Percentiles rank a stretch among this genome's conserved stretches.
Conservation (phyloP, 345 rosid species). For the Aurinia saxatilis region DNA sequence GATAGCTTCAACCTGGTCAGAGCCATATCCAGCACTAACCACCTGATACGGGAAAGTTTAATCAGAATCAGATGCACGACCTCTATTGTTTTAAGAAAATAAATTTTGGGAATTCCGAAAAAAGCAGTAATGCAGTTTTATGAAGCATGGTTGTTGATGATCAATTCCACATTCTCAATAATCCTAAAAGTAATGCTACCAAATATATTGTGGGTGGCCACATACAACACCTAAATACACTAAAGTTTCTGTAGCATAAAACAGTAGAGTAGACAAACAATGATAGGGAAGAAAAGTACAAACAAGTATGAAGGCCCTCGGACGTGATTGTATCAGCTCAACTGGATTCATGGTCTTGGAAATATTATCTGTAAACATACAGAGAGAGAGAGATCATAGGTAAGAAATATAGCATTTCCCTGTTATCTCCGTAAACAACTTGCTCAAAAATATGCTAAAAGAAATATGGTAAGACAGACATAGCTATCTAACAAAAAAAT, state of each 20-base stretch:
- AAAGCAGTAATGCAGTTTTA: not conserved
- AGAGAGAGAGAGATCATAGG: slow-evolving; percentile 1
- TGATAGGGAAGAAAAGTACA: slow-evolving; percentile 68
- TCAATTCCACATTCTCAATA: not conserved
- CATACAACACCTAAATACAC: not conserved
- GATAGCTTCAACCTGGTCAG: slow-evolving; percentile 47
- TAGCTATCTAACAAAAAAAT: not conserved
- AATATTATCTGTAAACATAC: slow-evolving; percentile 39
- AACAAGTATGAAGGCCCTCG: slow-evolving; percentile 90
- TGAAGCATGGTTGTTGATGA: not conserved
- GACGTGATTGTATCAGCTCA: slow-evolving; percentile 37
- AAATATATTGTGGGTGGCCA: not conserved
- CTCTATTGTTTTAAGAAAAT: not conserved
- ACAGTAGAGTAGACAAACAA: slow-evolving; percentile 2
- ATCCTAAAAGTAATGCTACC: not conserved
- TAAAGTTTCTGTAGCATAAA: not conserved
- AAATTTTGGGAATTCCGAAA: not conserved
- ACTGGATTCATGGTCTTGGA: slow-evolving; percentile 40
- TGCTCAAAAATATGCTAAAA: not conserved
- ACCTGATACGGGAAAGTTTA: slow-evolving; percentile 36
- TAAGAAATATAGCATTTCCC: slow-evolving; percentile 3
- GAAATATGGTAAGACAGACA: not conserved
- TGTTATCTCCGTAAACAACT: not conserved
- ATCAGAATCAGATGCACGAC: slow-evolving; percentile 11
- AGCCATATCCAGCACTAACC: slow-evolving; percentile 77